These are phyloP conservation scores for Cichorium intybus DNA, from an alignment of 140 eudicot genomes.

Conservation along the genomic window DNA sequence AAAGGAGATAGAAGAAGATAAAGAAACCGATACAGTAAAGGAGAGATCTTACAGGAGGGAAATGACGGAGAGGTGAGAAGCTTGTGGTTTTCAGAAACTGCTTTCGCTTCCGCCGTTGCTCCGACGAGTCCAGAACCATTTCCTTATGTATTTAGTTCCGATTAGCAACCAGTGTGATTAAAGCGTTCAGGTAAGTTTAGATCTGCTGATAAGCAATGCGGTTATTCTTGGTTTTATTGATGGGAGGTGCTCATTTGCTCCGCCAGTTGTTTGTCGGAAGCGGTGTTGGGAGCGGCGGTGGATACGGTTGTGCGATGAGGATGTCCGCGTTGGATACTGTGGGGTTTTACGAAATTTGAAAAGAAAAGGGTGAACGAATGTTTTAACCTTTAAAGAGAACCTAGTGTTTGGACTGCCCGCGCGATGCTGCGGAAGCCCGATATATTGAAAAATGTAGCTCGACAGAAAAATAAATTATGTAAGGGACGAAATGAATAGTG, in stretches of 20 bases:
- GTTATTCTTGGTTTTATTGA: slow-evolving; percentile 1
- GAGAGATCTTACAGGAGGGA: slow-evolving; percentile 47
- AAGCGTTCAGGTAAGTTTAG: background rate
- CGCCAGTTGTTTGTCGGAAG: slow-evolving; percentile 29
- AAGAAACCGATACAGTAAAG: slow-evolving; percentile 43
- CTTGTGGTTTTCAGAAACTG: slow-evolving; percentile 20
- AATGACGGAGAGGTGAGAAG: slow-evolving; percentile 22
- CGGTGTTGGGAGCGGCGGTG: slow-evolving; percentile 12
- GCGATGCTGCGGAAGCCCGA: no score
- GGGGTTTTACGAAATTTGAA: slow-evolving; percentile 10
- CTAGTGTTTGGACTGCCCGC: no score
- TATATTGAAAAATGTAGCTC: no score
- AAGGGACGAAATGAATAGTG: no score
- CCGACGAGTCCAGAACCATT: slow-evolving; percentile 57
- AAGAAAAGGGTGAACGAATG: slow-evolving; percentile 22
- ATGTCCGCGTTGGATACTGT: background rate
- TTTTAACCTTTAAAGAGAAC: no score
- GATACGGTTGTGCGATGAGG: slow-evolving; percentile 9
- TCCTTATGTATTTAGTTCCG: background rate
- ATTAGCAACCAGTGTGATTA: background rate
- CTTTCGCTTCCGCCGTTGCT: slow-evolving; percentile 58
- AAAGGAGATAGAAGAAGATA: slow-evolving; percentile 35
- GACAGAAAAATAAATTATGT: no score
- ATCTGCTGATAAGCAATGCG: slow-evolving; percentile 10
- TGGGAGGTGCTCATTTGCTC: slow-evolving; percentile 4